Evolutionary conservation across 1,284 basidiomycete genomes (phyloP).

Genomic region (Phylloporus sp.): DNA sequence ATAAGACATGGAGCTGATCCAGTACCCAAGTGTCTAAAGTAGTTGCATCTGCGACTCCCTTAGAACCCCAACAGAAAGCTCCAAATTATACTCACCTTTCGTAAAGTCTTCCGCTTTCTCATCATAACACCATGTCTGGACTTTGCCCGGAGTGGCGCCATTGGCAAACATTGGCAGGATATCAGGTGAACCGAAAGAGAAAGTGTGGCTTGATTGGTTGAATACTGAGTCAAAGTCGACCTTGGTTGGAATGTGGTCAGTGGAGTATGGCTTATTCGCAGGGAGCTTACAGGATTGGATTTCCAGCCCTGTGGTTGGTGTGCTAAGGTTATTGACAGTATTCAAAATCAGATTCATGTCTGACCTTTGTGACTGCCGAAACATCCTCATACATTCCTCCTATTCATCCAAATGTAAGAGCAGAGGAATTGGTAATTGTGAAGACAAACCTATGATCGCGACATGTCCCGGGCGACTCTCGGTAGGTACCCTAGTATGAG

Average conservation of each 20-base stretch:
- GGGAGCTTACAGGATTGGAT: slow-evolving; percentile 73
- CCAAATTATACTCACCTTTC: slow-evolving; percentile 54
- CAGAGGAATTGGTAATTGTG: not conserved
- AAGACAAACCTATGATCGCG: slow-evolving; percentile 75
- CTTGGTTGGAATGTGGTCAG: slow-evolving; percentile 39
- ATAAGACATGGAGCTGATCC: slow-evolving; percentile 61
- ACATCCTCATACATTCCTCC: slow-evolving; percentile 94
- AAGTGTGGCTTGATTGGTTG: slow-evolving; percentile 81
- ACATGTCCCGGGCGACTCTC: slow-evolving; percentile 91
- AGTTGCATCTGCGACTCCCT: slow-evolving; percentile 64
- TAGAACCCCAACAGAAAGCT: not conserved
- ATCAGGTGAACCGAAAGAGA: slow-evolving; percentile 88
- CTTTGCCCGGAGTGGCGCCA: slow-evolving; percentile 73
- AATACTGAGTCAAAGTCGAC: slow-evolving; percentile 90
- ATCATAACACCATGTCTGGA: slow-evolving; percentile 78
- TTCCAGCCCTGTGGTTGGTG: slow-evolving; percentile 74
- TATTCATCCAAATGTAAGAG: slow-evolving; percentile 30
- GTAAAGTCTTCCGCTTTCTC: slow-evolving; percentile 86
- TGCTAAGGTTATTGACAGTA: slow-evolving; percentile 11
- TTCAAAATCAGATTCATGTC: slow-evolving; percentile 14
- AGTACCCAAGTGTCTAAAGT: slow-evolving; percentile 83
- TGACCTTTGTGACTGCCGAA: slow-evolving; percentile 84
- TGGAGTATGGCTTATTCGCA: not conserved
- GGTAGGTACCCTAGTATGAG: slow-evolving; percentile 88
- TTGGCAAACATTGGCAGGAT: slow-evolving; percentile 89